Evolutionary conservation across 139 green algal species (phyloP), one percentile per base, ranked within the genome.

Genomic region (Tetraselmis chui): DNA sequence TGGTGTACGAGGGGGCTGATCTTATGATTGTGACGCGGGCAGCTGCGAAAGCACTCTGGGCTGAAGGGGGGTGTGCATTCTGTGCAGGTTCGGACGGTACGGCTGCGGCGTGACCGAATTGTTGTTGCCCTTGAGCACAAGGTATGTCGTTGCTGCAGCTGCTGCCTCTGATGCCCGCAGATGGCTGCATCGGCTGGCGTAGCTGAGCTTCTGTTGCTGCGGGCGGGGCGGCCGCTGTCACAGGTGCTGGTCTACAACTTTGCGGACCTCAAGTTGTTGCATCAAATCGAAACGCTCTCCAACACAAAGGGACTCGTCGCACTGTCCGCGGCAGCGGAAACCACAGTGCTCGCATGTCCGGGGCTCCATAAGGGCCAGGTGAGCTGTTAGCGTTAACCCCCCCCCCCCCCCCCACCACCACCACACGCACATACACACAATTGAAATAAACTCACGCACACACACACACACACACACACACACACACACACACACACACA

Each of bases 51-150:
- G n/a, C n/a, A n/a, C n/a, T n/a, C n/a, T n/a, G n/a, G n/a, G n/a
- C n/a, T n/a, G n/a, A n/a, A n/a, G n/a, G n/a, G n/a, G n/a, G n/a
- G n/a, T n/a, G n/a, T n/a, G n/a, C n/a, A n/a, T n/a, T n/a, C n/a
- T n/a, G 45, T 82, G 30, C 88, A 96, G 92, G 94, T 98, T 1
- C 90, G 93, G 0, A 88, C 91, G 0, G 96, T 99, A 75, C 85
- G 89, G 32, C 83, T 99, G 77, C 88, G 96, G 23, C 87, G 94
- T 0, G 95, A 99, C 88, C 87, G 92, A 28, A 95, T 99, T 11
- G 95, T 97, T 0, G 96, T 99, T 18, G 95, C 93, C 1, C 86
- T 98, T 81, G 96, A 98, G 91, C 93, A 97, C 87, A 97, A 97
- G 76, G 83, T 90, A n/a, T n/a, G n/a, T n/a, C n/a, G n/a, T n/a